Evolutionary conservation across 495 filamentous ascomycete genomes (phyloP).

Genomic region (Penicillium argentinense): DNA sequence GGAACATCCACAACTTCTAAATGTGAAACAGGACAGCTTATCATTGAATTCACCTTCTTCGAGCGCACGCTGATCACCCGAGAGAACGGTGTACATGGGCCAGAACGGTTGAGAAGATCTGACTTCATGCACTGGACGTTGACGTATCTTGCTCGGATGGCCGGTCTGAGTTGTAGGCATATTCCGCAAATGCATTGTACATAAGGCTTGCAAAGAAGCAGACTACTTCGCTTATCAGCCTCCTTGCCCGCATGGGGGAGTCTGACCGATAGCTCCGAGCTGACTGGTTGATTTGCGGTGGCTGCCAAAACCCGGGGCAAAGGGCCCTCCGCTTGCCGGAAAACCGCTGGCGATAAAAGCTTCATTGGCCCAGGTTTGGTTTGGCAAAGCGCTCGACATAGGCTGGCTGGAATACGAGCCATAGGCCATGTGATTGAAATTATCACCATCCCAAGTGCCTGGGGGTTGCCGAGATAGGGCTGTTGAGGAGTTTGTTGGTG

Average conservation of each 20-base stretch:
- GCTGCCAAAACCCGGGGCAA: conserved; percentile 24
- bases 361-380: conserved; percentile 43
- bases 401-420: conserved; percentile 31
- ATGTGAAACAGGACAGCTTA: too few relatives aligned
- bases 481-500: conserved; percentile 20
- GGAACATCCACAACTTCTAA: too few relatives aligned
- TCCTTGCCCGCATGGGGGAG: conserved; percentile 48
- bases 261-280: conserved; percentile 47
- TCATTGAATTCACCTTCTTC: too few relatives aligned
- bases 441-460: conserved; percentile 30
- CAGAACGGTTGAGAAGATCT: not conserved
- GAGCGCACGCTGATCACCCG: not conserved
- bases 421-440: conserved; percentile 13
- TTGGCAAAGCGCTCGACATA: conserved; percentile 29
- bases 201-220: conserved; percentile 1
- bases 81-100: not conserved
- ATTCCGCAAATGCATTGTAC: not conserved
- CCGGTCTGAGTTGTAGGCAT: not conserved
- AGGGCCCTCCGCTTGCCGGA: conserved; percentile 24
- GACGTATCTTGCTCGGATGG: not conserved
- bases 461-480: conserved; percentile 16
- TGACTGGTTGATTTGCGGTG: conserved; percentile 34
- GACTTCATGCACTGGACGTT: not conserved
- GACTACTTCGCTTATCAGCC: conserved; percentile 33
- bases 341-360: conserved; percentile 43